Conservation (phyloP, 768 basidiomycete genomes). For the Xanthoconium stramineum region DNA sequence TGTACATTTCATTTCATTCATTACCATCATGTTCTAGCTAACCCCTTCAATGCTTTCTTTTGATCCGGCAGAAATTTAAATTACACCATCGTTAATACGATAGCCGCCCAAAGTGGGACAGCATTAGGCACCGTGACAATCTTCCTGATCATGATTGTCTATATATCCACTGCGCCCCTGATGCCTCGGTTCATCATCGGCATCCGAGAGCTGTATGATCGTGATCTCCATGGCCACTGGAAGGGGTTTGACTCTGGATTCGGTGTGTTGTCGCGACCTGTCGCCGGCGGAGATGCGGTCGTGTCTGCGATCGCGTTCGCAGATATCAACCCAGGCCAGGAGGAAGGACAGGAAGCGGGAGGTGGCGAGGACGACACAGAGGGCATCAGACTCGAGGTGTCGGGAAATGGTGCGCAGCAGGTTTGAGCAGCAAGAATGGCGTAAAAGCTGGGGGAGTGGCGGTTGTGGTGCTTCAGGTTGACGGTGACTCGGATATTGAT, state of each 20-base stretch:
- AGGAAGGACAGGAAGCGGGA: not conserved
- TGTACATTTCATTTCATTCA: not conserved
- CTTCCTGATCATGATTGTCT: not conserved
- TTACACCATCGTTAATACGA: not conserved
- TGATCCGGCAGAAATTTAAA: not conserved
- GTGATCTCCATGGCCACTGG: not conserved
- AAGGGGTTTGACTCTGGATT: slow-evolving; percentile 3
- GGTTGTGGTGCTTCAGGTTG: not conserved
- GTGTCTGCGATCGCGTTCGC: not conserved
- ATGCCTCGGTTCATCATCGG: slow-evolving; percentile 10
- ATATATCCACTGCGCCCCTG: not conserved
- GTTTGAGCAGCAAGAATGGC: not conserved
- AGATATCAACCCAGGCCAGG: not conserved
- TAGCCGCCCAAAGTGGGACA: fast-evolving
- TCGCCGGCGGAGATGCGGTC: not conserved
- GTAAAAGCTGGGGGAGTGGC: not conserved
- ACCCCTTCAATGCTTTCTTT: too few species aligned
- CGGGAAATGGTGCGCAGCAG: not conserved
- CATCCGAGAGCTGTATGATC: not conserved
- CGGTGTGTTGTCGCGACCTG: not conserved
- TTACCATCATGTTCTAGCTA: too few species aligned
- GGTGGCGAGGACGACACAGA: too few species aligned
- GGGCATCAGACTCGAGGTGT: not conserved
- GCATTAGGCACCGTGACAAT: not conserved
- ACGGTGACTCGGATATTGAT: not conserved